Conservation (phyloP, 371 early-diverging fungal species). For the Mortierella sp. region DNA sequence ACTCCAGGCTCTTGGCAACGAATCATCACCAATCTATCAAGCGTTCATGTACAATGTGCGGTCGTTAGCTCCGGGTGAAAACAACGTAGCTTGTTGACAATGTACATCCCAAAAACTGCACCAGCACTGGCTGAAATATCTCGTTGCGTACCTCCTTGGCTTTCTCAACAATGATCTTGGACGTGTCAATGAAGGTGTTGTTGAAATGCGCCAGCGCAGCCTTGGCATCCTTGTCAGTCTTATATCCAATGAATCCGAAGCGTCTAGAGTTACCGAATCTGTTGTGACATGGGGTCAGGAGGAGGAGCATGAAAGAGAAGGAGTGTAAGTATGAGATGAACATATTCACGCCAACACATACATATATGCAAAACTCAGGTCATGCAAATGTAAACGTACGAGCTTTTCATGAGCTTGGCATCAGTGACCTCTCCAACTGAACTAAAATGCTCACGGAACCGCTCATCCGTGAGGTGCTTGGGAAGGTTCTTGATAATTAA, state of each 20-base stretch:
- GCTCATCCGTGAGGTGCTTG: slow-evolving; percentile 85
- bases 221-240: slow-evolving; percentile 86
- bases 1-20: slow-evolving; percentile 93
- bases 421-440: slow-evolving; percentile 92
- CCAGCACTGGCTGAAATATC: background rate
- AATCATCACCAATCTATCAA: slow-evolving; percentile 74
- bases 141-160: slow-evolving; percentile 78
- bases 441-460: slow-evolving; percentile 90
- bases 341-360: background rate
- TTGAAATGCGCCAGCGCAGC: slow-evolving; percentile 89
- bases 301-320: background rate
- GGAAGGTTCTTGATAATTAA: slow-evolving; percentile 86
- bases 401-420: slow-evolving; percentile 86
- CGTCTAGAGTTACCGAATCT: slow-evolving; percentile 86
- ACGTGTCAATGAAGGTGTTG: slow-evolving; percentile 92
- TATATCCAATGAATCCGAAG: slow-evolving; percentile 95
- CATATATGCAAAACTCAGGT: background rate
- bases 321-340: background rate
- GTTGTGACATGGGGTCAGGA: background rate
- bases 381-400: slow-evolving; percentile 62
- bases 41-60: background rate
- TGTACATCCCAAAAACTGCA: too few species aligned
- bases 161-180: slow-evolving; percentile 85
- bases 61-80: background rate
- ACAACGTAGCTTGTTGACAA: background rate